Base-by-base conservation (phyloP, 2,329 filamentous ascomycete species). In the Curvularia verruculosa region DNA sequence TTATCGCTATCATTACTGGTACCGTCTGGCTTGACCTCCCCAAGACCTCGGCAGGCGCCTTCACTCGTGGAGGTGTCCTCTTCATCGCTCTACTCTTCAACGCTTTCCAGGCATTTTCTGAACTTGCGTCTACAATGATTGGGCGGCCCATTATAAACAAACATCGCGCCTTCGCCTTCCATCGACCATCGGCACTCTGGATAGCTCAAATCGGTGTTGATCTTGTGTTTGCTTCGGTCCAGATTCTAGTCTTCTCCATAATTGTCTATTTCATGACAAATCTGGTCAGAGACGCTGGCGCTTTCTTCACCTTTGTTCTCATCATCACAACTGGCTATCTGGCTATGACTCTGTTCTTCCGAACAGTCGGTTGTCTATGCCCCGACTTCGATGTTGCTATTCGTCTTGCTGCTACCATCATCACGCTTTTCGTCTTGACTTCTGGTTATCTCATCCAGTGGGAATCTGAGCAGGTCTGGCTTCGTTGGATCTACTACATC, bases 401-500 rank as follows among this genome's bases (percentile, higher is more conserved):
- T 75, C 93, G 93, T 74, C 72, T 91, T 53, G 90, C 90, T 6
- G 87, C 91, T 5, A 82, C 91, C 1, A 84, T 92, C 50, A 92
- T 96, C 62, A 93, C 90, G 0, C 78, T 93, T n/a, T 91, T 93
- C 66, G 86, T 95, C 24, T 81, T 92, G 19, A 95, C 91, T 0
- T 89, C 87, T 0, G 92, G 92, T 3, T 96, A 95, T 75, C 78
- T 96, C 40, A 94, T 96, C 57, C 91, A 92, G 72, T 92, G 90
- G 72, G 84, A 88, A 48, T 85, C 81, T 2, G 85, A 90, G 66
- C 88, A 92, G 65, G 86, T 88, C 0, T 96, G 91, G 90, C 89
- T 89, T 67, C 83, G 88, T 61, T 96, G 91, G 91, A 85, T 96
- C 59, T 90, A 89, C 75, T 95, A 91, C 71, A 80, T 94, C 45